Base-by-base conservation (phyloP, 2,329 filamentous ascomycete species). In the Lasiodiplodia sp. region DNA sequence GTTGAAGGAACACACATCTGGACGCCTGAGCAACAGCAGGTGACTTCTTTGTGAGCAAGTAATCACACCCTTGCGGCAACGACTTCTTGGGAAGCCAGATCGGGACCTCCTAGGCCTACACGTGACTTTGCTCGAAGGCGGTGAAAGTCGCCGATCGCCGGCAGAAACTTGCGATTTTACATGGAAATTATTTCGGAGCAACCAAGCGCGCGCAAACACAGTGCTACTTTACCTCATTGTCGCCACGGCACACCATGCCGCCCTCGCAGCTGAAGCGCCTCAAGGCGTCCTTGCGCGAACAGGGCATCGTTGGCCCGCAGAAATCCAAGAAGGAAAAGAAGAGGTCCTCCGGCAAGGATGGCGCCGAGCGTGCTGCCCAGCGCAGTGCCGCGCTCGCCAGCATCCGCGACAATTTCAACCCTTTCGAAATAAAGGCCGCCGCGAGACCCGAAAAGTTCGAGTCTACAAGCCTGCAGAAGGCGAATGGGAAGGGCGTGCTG, bases 381-480 rank as follows among this genome's bases (percentile, higher is more conserved):
- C 89, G 91, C 76, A 88, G 91, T 76, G 90, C 89, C 68, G 92
- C 94, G 18, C 86, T 99, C 71, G 90, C 92, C 74, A 89, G 88
- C 68, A 97, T 99, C 78, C 91, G 96, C 77, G 94, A 98, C 76
- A 91, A 94, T 73, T 98, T 98, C 87, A 99, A 99, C 79, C 96
- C 96, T 0, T 99, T 99, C 81, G 96, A 99, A 77, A 88, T 97
- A 78, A 96, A 96, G 81, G 89, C 92, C 69, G 89, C 91, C 51
- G 86, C 90, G 1, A 87, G 91, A 69, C 92, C 90, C 0, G 90
- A 90, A 68, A 98, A 98, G 76, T 97, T 97, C 72, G 90, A 95
- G 55, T 94, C 92, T 0, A 94, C 87, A 66, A 94, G 87, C 67
- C 88, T 87, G 71, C 87, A 87, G 69, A 85, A 87, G 6, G 80